Evolutionary conservation across 192 early-diverging fungal genomes (phyloP), one percentile per base, ranked within the genome.

Genomic region (Polychytrium aggregatum): DNA sequence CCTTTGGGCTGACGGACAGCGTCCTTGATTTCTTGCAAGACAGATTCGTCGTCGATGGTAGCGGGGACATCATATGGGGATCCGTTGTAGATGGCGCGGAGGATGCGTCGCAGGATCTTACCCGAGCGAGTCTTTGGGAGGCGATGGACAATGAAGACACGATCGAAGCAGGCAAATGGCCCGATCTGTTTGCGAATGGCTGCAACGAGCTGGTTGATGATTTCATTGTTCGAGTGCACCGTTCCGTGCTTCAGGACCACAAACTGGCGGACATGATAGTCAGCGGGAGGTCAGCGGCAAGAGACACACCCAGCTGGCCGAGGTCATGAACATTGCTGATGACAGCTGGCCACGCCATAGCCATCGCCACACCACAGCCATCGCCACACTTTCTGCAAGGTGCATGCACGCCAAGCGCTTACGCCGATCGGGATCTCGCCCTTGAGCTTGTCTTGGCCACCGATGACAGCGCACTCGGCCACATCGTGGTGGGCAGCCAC

Each of bases 61-160:
- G 83, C 81, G 0, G 88, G 88, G 0, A 84, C 66, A n/a, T 59
- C 65, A 53, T 68, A 73, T 34, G 46, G 39, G 3, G 62, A 56
- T 0, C 60, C 74, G 46, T 79, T 75, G 31, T 78, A 82, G 24
- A 68, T 60, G 29, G 79, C 48, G 11, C 88, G 69, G 29, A 92
- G 74, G 42, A 78, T 83, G 28, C 82, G 68, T 38, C 88, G 67
- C 55, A 92, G 52, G 22, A 92, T 80, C 64, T 92, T 92, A 16
- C 89, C 89, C 18, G 74, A 79, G 13, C 89, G 60, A 0, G 89
- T 92, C 60, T 92, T 92, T 26, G 89, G 89, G 56, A 92, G 50
- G 8, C 78, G 60, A 17, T 74, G 56, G 2, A 92, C 79, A 33
- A 88, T 53, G 31, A 82, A 72, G 0, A 73, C 68, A n/a, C 67